Evolutionary conservation across 83 land plant genomes (phyloP), one percentile per base, ranked within the genome.

Genomic region (Thuja plicata): DNA sequence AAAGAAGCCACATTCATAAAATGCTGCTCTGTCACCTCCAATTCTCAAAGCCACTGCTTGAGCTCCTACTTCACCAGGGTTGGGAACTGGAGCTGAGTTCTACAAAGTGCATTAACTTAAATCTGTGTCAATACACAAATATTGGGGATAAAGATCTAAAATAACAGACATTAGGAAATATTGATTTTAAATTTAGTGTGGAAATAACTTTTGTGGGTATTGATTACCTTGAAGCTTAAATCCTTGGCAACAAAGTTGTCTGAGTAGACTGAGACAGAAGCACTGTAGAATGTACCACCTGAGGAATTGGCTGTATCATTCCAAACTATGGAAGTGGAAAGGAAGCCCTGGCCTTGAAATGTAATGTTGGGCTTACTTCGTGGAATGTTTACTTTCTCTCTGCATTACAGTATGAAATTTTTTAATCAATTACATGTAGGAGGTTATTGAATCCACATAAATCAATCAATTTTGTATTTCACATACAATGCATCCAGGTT

Each of bases 1-100:
- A 88, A 92, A 95, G 89, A 95, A 95, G 10, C 96, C 96, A 83
- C 96, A 95, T 24, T 92, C 95, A 93, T 92, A 94, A 74, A 94
- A 93, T 2, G 96, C 92, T 3, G 96, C 91, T 71, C 77, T 88
- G 66, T 94, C 96, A 73, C 92, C 96, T 38, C 83, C 70, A 66
- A 94, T 60, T 54, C 93, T 89, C 45, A 94, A 90, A 34, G 96
- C 95, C 79, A 92, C 94, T 41, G 93, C 95, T 52, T 93, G 95
- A 21, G 94, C 96, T 80, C 95, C 95, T 38, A 88, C 87, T 41
- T 90, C 95, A 7, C 96, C 95, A 1, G 96, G 96, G 15, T 87
- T 89, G 34, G 96, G 91, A 34, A 88, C 89, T 6, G 94, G 94
- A 52, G 96, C 94, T 1, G 91, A 92, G 91, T 95, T 95, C 96